Conservation (phyloP, 495 filamentous ascomycete genomes). For the Chaetomium tenue region DNA sequence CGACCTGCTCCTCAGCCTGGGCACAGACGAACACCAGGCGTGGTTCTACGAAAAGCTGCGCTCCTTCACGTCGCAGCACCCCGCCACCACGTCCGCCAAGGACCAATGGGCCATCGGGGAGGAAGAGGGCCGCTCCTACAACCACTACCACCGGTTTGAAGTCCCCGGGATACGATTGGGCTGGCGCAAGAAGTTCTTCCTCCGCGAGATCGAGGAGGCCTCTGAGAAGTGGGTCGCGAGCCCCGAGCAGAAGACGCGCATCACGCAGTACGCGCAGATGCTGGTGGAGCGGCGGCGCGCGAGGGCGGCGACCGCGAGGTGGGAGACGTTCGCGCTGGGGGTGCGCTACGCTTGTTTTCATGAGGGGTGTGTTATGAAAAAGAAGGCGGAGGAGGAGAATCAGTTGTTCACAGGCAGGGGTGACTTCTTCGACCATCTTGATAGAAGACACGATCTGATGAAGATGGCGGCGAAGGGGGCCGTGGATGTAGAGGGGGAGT, state of each 20-base stretch:
- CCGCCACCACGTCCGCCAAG: neutral
- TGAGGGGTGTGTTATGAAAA: slow-evolving; percentile 22
- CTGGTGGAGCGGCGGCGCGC: slow-evolving; percentile 27
- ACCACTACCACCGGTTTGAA: slow-evolving; percentile 34
- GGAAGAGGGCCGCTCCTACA: slow-evolving; percentile 27
- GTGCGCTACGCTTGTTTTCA: slow-evolving; percentile 33
- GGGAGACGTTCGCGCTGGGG: slow-evolving; percentile 38
- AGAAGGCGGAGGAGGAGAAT: neutral
- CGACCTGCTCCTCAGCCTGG: slow-evolving; percentile 33
- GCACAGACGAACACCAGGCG: slow-evolving; percentile 37
- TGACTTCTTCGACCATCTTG: slow-evolving; percentile 34
- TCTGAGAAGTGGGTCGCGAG: slow-evolving; percentile 27
- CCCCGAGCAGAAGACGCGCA: slow-evolving; percentile 19
- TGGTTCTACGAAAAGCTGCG: slow-evolving; percentile 38
- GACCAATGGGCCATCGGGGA: slow-evolving; percentile 18
- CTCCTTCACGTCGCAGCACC: neutral
- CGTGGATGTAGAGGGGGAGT: slow-evolving; percentile 29
- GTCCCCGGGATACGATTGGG: slow-evolving; percentile 30
- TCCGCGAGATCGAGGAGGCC: slow-evolving; percentile 33
- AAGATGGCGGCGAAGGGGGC: slow-evolving; percentile 21
- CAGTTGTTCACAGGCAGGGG: slow-evolving; percentile 27
- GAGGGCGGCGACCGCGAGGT: slow-evolving; percentile 31
- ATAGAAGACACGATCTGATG: slow-evolving; percentile 26
- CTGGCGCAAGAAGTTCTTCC: slow-evolving; percentile 25
- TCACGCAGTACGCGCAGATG: slow-evolving; percentile 26